Conservation (phyloP, 2,329 filamentous ascomycete species). For the Ophiostoma fasciatum region DNA sequence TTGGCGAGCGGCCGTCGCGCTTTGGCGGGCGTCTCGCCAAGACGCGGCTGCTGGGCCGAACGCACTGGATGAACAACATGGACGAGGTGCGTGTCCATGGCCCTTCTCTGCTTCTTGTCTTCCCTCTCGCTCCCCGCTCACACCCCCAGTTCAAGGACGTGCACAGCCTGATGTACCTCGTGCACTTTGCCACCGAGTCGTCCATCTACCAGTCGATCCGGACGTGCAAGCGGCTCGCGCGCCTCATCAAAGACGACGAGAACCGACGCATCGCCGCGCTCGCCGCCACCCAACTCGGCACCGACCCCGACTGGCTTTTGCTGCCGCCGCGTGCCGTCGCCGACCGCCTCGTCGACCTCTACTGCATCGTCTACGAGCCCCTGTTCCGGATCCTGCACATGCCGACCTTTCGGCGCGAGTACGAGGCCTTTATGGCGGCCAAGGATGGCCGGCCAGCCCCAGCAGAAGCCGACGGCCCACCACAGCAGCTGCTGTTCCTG, state of each 20-base stretch:
- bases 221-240: constrained; percentile 26
- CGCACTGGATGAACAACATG: constrained; percentile 13
- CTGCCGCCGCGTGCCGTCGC: constrained; percentile 23
- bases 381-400: constrained; percentile 38
- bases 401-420: constrained; percentile 37
- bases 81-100: background rate
- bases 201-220: constrained; percentile 13
- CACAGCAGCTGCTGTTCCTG: constrained; percentile 21
- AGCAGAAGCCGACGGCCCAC: no score
- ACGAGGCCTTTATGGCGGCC: constrained; percentile 29
- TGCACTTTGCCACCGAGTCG: constrained; percentile 16
- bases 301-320: constrained; percentile 10
- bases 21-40: constrained; percentile 11
- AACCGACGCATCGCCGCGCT: constrained; percentile 1
- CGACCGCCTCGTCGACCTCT: constrained; percentile 34
- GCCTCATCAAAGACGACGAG: constrained; percentile 24
- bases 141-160: constrained; percentile 9
- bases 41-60: constrained; percentile 11
- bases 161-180: constrained; percentile 14
- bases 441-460: constrained; percentile 8
- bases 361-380: constrained; percentile 38
- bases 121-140: constrained; percentile 1
- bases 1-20: constrained; percentile 5
- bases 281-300: background rate
- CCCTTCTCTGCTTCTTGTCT: constrained; percentile 3